Base-by-base conservation (phyloP, 441 rosid genomes). In the Aquilaria agallochum region DNA sequence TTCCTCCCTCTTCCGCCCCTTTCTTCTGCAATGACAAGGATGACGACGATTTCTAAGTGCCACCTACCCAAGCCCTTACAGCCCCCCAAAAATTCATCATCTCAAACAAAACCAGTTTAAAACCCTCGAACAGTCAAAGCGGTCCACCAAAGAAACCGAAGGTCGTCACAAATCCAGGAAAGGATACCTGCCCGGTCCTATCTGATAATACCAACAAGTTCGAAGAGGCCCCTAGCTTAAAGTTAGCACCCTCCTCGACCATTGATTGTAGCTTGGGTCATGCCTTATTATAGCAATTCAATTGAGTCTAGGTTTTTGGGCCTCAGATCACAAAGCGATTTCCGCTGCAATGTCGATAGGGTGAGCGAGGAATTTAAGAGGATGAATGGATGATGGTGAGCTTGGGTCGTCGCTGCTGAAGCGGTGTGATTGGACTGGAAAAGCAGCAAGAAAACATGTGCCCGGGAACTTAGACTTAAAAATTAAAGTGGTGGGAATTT, bases 231-330 rank as follows among this genome's bases (percentile, higher is more conserved):
- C 81, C 78, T 73, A 77, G 95, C 77, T 76, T 92, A 76, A 92
- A 94, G 54, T 75, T 66, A 57, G 81, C 90, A 58, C 82, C 15
- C 15, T 15, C 86, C 0, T 82, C 92, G 30, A 89, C 80, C 83
- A 71, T 89, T 31, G 90, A 81, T 59, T 83, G 79, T 50, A 64
- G 72, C 11, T 57, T 54, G 15, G 31, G 31, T 57, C 48, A 31
- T 34, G 15, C n/a, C 89, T 15, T 90, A 85, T 64, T 71, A 69
- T 48, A 54, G 81, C 15, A 87, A 85, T 71, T 90, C 98, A 1
- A 63, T 90, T 2, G 98, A 94, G 71, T 84, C 82, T 47, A 85
- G 86, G 80, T 65, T 90, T 36, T 27, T 72, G 33, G 78, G 74
- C 48, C 65, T 78, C 56, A 68, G 63, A 7, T 51, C 69, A 47